Evolutionary conservation across 2,329 filamentous ascomycete species (phyloP).

Genomic region (Colletotrichum sp.): DNA sequence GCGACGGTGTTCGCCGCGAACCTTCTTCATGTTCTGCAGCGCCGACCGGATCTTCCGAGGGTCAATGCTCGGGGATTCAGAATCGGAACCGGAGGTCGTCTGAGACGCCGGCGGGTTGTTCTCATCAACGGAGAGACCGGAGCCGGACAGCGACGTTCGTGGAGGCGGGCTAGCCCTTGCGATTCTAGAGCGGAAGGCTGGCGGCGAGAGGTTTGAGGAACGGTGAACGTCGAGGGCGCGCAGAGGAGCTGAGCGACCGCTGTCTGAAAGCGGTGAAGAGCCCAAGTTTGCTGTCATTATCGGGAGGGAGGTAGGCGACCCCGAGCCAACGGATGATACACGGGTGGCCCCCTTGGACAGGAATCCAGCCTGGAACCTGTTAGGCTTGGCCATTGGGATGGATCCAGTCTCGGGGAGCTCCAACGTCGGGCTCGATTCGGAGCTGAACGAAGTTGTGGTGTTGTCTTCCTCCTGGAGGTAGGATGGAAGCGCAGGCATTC

Average conservation of each 20-base stretch:
- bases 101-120: conserved; percentile 53
- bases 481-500: conserved; percentile 51
- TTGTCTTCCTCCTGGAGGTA: conserved; percentile 50
- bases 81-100: conserved; percentile 47
- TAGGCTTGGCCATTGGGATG: conserved; percentile 57
- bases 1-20: conserved; percentile 39
- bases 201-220: conserved; percentile 55
- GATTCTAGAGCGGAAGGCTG: conserved; percentile 34
- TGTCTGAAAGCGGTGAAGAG: conserved; percentile 51
- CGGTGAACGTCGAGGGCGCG: conserved; percentile 54
- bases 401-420: conserved; percentile 52
- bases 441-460: conserved; percentile 46
- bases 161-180: conserved; percentile 34
- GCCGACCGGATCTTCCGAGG: conserved; percentile 59
- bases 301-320: conserved; percentile 66
- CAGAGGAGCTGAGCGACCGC: conserved; percentile 52
- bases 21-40: conserved; percentile 55
- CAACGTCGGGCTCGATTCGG: conserved; percentile 62
- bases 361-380: conserved; percentile 88
- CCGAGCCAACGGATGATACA: conserved; percentile 45
- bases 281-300: conserved; percentile 62
- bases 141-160: conserved; percentile 34
- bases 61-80: conserved; percentile 55
- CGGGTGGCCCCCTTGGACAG: conserved; percentile 60
- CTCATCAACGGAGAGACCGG: conserved; percentile 45